Conservation (phyloP, 78 protist genomes). For the Speleostelium caveatum region DNA sequence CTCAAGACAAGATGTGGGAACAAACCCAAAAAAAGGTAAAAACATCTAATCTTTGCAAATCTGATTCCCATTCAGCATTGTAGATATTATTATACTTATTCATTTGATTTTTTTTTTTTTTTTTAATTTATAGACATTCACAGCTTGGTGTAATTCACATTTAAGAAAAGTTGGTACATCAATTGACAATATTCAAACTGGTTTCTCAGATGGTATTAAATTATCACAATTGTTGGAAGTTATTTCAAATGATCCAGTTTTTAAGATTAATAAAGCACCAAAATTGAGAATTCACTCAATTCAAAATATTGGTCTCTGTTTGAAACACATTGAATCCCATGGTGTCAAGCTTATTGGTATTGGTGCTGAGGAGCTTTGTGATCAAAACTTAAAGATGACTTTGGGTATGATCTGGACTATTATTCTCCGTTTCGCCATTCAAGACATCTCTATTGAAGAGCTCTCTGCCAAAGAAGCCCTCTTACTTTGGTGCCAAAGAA, state of each 20-base stretch:
- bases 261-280: constrained; percentile 76
- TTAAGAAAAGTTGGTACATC: constrained; percentile 68
- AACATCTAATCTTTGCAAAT: not conserved
- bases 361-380: constrained; percentile 77
- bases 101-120: not conserved
- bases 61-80: not conserved
- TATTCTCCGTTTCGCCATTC: constrained; percentile 85
- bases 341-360: constrained; percentile 75
- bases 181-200: constrained; percentile 51
- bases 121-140: constrained; percentile 59
- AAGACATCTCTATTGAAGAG: constrained; percentile 86
- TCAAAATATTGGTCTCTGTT: constrained; percentile 79
- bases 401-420: constrained; percentile 89
- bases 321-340: constrained; percentile 79
- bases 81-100: not conserved
- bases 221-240: constrained; percentile 74
- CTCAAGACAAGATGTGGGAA: constrained; percentile 56
- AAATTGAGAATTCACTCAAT: constrained; percentile 77
- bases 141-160: constrained; percentile 84
- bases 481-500: constrained; percentile 86
- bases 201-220: constrained; percentile 76
- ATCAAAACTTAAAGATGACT: constrained; percentile 84
- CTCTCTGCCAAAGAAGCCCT: constrained; percentile 86
- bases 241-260: constrained; percentile 76
- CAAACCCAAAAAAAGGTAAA: constrained; percentile 63